Conservation (phyloP, 2,329 filamentous ascomycete species). For the Penicillium sp. region DNA sequence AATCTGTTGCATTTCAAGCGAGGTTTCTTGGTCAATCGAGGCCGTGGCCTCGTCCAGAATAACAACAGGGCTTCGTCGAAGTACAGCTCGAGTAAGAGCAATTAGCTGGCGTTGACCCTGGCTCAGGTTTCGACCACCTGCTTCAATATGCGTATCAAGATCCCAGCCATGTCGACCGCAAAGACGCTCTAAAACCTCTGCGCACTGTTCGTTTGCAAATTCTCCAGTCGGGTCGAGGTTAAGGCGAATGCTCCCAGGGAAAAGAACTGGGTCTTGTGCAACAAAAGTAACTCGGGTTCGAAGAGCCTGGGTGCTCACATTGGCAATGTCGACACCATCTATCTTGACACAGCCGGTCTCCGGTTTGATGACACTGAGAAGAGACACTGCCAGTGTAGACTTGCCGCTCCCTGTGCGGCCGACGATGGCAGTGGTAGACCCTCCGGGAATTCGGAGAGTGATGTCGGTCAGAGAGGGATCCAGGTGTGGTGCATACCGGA, state of each 20-base stretch:
- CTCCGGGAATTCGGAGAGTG: conserved; percentile 71
- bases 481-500: conserved; percentile 76
- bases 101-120: conserved; percentile 68
- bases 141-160: conserved; percentile 57
- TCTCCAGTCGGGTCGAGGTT: conserved; percentile 64
- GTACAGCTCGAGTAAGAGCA: conserved; percentile 62
- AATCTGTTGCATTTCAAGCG: conserved; percentile 44
- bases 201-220: conserved; percentile 57
- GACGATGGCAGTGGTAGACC: conserved; percentile 75
- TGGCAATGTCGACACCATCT: conserved; percentile 61
- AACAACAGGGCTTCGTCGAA: conserved; percentile 61
- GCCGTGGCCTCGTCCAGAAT: conserved; percentile 68
- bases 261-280: conserved; percentile 66
- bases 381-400: conserved; percentile 67
- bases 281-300: conserved; percentile 66
- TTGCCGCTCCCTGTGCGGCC: conserved; percentile 81
- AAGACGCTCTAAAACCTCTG: conserved; percentile 54
- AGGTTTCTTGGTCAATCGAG: conserved; percentile 63
- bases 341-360: conserved; percentile 58
- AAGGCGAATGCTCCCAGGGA: conserved; percentile 60
- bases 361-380: conserved; percentile 58
- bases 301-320: conserved; percentile 59
- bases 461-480: conserved; percentile 70
- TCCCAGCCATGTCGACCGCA: conserved; percentile 58
- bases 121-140: conserved; percentile 61